Percentiles rank a stretch among this genome's conserved stretches.
Evolutionary conservation across 2,329 filamentous ascomycete genomes (phyloP).

Genomic region (Purpureocillium lavendulum): DNA sequence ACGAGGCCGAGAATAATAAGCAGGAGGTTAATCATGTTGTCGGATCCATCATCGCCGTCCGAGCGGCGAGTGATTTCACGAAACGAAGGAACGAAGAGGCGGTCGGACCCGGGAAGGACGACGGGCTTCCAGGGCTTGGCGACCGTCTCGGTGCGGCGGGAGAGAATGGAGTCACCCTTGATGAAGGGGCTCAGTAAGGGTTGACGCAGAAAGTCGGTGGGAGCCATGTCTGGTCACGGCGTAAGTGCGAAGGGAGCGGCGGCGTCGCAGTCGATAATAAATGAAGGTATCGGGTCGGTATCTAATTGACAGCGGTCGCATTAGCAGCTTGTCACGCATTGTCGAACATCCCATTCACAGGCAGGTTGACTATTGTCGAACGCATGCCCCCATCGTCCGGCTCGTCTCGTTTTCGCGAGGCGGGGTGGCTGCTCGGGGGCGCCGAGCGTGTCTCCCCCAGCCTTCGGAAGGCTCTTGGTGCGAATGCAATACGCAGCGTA

Average conservation of each 20-base stretch:
- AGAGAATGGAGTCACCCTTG: constrained; percentile 2
- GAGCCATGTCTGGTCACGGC: constrained; percentile 6
- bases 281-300: constrained; percentile 7
- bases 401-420: not conserved
- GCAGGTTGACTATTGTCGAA: no score
- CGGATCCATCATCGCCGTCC: constrained; percentile 35
- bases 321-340: not conserved
- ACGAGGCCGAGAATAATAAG: constrained; percentile 72
- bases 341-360: not conserved
- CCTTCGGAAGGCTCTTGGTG: no score
- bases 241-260: not conserved
- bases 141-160: constrained; percentile 6
- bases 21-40: constrained; percentile 67
- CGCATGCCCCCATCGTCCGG: not conserved
- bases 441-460: no score
- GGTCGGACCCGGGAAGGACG: constrained; percentile 3
- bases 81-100: constrained; percentile 5
- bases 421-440: no score
- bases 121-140: constrained; percentile 7
- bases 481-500: no score
- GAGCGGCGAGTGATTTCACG: constrained; percentile 7
- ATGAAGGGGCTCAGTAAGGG: not conserved
- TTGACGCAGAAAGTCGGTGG: constrained; percentile 2
- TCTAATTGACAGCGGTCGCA: no score
- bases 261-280: constrained; percentile 4